Percentiles rank a stretch among this genome's conserved stretches.
Conservation (phyloP, 2,329 filamentous ascomycete genomes). For the Aspergillus chevalieri region DNA sequence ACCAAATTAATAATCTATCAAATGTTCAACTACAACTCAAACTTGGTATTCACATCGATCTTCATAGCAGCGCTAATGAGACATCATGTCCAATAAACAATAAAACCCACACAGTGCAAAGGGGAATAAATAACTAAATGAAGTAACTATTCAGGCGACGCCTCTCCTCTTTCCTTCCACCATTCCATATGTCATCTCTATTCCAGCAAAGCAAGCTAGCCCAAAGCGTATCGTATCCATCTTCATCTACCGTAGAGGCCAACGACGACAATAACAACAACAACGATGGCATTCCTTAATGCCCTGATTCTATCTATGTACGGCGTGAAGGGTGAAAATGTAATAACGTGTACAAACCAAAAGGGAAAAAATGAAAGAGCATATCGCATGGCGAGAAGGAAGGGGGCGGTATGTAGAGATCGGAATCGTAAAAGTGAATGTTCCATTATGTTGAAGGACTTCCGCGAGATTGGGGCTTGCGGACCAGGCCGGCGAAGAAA, state of each 20-base stretch:
- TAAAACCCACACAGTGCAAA: slow-evolving; percentile 2
- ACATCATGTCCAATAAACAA: neutral
- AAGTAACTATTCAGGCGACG: neutral
- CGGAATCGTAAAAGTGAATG: neutral
- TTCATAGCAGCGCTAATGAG: slow-evolving; percentile 3
- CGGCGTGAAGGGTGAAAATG: slow-evolving; percentile 2
- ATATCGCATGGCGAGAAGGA: neutral
- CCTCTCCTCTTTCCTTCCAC: neutral
- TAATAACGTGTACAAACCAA: slow-evolving; percentile 4
- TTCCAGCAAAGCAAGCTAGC: too few relatives aligned
- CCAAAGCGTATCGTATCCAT: slow-evolving; percentile 2
- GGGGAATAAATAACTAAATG: slow-evolving; percentile 6
- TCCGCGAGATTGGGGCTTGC: slow-evolving; percentile 40
- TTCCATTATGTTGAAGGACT: slow-evolving; percentile 26
- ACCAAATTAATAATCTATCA: too few relatives aligned
- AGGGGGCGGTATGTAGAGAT: neutral
- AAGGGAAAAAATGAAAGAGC: slow-evolving; percentile 16
- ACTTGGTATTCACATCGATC: neutral
- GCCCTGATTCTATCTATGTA: slow-evolving; percentile 54
- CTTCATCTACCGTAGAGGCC: slow-evolving; percentile 1
- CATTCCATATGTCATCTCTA: too few relatives aligned
- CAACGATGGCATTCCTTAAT: slow-evolving; percentile 45
- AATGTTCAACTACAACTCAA: too few relatives aligned
- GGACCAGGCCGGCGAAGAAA: slow-evolving; percentile 56
- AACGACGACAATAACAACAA: slow-evolving; percentile 9